Conservation (phyloP, 805 yeast species). For the Phaffomyces opuntiae region DNA sequence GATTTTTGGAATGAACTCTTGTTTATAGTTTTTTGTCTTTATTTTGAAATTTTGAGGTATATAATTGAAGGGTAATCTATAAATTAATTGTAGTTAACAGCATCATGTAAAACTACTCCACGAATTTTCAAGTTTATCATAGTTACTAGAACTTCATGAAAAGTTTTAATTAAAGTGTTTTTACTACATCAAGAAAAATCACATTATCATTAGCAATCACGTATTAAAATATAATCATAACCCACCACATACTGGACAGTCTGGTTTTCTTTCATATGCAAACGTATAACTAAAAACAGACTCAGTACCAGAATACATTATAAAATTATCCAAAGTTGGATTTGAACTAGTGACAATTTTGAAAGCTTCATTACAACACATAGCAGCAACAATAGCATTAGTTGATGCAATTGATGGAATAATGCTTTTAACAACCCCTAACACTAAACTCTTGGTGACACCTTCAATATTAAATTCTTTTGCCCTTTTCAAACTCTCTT, state of each 20-base stretch:
- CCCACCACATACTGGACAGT: constrained; percentile 76
- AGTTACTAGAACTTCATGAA: too few species aligned
- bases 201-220: too few species aligned
- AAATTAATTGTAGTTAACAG: too few species aligned
- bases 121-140: too few species aligned
- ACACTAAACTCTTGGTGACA: constrained; percentile 61
- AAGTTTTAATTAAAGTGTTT: too few species aligned
- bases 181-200: too few species aligned
- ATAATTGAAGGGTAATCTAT: too few species aligned
- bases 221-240: constrained; percentile 4
- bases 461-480: constrained; percentile 55
- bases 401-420: constrained; percentile 94
- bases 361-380: constrained; percentile 81
- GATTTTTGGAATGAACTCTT: too few species aligned
- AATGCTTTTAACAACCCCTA: constrained; percentile 87
- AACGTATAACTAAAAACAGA: constrained; percentile 73
- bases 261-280: constrained; percentile 47
- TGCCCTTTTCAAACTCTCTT: constrained; percentile 54
- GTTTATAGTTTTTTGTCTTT: too few species aligned
- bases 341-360: constrained; percentile 67
- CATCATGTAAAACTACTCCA: too few species aligned
- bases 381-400: constrained; percentile 85
- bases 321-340: constrained; percentile 65
- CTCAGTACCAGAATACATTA: constrained; percentile 82
- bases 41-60: too few species aligned